Conservation (phyloP, 2,329 filamentous ascomycete species). For the Onygenales sp. region DNA sequence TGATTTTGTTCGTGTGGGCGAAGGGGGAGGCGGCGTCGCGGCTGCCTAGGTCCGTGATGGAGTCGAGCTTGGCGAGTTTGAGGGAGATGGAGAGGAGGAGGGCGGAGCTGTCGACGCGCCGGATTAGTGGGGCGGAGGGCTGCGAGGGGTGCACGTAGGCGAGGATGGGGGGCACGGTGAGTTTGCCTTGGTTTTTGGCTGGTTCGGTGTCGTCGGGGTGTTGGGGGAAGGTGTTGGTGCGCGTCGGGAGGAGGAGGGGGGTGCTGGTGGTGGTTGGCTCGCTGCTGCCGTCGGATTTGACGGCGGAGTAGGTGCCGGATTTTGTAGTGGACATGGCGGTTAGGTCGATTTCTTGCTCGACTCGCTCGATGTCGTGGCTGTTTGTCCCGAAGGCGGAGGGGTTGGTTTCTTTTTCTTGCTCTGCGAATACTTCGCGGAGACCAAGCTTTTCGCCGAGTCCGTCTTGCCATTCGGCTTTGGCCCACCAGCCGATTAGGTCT, state of each 20-base stretch:
- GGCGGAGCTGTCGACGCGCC: constrained; percentile 79
- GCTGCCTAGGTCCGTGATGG: constrained; percentile 43
- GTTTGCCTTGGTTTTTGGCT: constrained; percentile 12
- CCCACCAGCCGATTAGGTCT: constrained; percentile 91
- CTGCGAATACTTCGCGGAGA: constrained; percentile 56
- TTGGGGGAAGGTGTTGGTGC: constrained; percentile 9
- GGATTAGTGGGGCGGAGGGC: constrained; percentile 56
- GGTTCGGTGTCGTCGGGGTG: constrained; percentile 5
- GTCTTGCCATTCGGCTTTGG: constrained; percentile 84
- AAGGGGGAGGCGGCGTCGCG: constrained; percentile 57
- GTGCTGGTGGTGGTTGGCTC: constrained; percentile 11
- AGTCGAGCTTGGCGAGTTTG: constrained; percentile 69
- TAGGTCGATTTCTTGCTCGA: constrained; percentile 47
- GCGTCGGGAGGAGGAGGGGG: constrained; percentile 6
- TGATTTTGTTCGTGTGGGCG: constrained; percentile 69
- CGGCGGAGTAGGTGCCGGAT: constrained; percentile 13
- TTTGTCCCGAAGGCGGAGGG: constrained; percentile 34
- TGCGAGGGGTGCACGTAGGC: constrained; percentile 63
- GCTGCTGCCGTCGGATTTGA: constrained; percentile 5
- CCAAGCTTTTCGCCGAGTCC: constrained; percentile 70
- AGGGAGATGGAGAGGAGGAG: constrained; percentile 75
- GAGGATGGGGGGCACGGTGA: constrained; percentile 62
- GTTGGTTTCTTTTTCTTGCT: constrained; percentile 20
- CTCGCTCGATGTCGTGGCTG: constrained; percentile 25
- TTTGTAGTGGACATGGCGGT: constrained; percentile 46